Conservation (phyloP, 805 yeast genomes). For the Saturnispora hagleri region DNA sequence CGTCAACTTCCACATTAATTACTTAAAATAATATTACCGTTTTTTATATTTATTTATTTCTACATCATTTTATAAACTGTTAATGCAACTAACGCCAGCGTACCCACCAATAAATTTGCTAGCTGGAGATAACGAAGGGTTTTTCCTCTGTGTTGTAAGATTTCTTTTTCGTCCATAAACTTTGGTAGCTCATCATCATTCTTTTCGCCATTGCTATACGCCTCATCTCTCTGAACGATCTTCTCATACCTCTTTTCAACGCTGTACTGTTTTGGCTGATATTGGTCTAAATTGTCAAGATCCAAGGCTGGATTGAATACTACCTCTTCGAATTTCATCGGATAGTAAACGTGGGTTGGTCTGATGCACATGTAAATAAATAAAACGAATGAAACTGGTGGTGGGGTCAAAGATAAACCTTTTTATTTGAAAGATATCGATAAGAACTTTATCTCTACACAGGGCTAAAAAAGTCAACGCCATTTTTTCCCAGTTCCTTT, state of each 20-base stretch:
- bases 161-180: neutral
- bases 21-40: conserved; percentile 14
- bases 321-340: conserved; percentile 17
- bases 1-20: conserved; percentile 76
- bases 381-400: neutral
- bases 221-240: neutral
- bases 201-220: neutral
- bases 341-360: conserved; percentile 5
- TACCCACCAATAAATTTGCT: neutral
- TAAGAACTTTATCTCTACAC: neutral
- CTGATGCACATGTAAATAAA: conserved; percentile 1
- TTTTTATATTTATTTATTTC: conserved; percentile 15
- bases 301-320: conserved; percentile 25
- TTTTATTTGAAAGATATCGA: neutral
- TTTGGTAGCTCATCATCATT: neutral
- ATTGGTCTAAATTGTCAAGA: conserved; percentile 26
- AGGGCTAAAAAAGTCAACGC: neutral
- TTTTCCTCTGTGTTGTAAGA: neutral
- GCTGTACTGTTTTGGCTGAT: conserved; percentile 24
- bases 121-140: neutral
- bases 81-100: neutral
- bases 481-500: neutral
- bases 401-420: neutral
- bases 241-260: conserved; percentile 13
- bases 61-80: neutral